Evolutionary conservation across 768 basidiomycete genomes (phyloP).

Genomic region (Termitomyces sp.): DNA sequence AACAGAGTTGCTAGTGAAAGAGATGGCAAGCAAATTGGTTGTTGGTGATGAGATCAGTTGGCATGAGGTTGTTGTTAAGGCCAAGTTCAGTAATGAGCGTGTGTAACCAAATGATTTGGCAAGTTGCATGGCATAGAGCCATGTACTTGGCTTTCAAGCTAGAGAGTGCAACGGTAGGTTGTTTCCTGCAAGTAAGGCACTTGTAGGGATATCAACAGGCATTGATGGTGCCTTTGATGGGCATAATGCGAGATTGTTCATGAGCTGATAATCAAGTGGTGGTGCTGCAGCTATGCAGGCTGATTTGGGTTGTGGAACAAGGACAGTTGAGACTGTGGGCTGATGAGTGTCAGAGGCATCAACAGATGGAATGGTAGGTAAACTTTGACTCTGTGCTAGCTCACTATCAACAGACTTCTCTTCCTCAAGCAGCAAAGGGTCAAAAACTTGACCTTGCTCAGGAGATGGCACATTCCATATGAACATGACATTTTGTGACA

Average conservation of each 20-base stretch:
- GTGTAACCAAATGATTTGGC: too few relatives aligned
- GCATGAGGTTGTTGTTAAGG: too few relatives aligned
- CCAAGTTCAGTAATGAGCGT: too few relatives aligned
- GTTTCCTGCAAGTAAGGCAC: not conserved
- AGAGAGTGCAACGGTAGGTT: too few relatives aligned
- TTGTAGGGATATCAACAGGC: too few relatives aligned
- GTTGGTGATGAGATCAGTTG: too few relatives aligned
- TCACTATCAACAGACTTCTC: conserved; percentile 1
- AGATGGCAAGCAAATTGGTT: too few relatives aligned
- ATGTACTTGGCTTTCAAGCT: too few relatives aligned
- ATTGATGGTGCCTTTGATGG: conserved; percentile 1
- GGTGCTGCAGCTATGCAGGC: not conserved
- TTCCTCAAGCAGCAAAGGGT: conserved; percentile 6
- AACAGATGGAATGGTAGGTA: not conserved
- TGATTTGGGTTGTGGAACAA: not conserved
- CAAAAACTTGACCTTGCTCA: not conserved
- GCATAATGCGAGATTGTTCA: conserved; percentile 4
- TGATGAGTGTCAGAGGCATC: not conserved
- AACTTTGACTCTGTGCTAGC: conserved; percentile 12
- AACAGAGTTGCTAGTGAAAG: too few relatives aligned
- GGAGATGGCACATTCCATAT: not conserved
- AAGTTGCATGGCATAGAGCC: too few relatives aligned
- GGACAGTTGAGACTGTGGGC: not conserved
- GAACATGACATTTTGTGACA: conserved; percentile 6
- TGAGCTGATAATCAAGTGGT: conserved; percentile 1